A percentile compares a stretch with the other conserved stretches of the same genome.
These are phyloP conservation scores for Exophiala aquamarina DNA, from an alignment of 2,329 filamentous ascomycete genomes.

Conservation along the genomic window DNA sequence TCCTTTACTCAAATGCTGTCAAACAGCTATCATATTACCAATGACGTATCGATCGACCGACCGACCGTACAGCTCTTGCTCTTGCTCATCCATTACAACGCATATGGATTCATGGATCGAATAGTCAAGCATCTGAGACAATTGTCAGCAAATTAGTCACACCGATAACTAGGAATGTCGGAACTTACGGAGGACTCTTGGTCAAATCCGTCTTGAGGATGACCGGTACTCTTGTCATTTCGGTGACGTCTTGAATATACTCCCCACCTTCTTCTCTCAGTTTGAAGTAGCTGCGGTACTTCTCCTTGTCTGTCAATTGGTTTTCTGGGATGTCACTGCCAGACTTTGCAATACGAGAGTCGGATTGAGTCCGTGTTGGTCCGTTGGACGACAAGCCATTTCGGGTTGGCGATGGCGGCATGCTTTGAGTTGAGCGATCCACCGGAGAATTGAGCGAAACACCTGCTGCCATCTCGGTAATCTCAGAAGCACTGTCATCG, in stretches of 20 bases:
- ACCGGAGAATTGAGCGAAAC: slow-evolving; percentile 71
- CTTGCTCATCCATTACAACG: slow-evolving; percentile 37
- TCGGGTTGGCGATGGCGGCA: slow-evolving; percentile 84
- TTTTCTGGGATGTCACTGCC: slow-evolving; percentile 70
- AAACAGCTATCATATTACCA: not conserved
- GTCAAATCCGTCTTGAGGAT: slow-evolving; percentile 96
- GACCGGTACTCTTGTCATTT: slow-evolving; percentile 97
- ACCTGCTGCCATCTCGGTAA: slow-evolving; percentile 87
- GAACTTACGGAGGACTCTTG: slow-evolving; percentile 98
- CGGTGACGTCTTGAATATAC: slow-evolving; percentile 96
- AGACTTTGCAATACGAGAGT: slow-evolving; percentile 79
- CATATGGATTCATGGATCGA: slow-evolving; percentile 52
- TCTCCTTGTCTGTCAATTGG: slow-evolving; percentile 89
- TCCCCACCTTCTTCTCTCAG: slow-evolving; percentile 90
- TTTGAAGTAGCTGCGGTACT: slow-evolving; percentile 86
- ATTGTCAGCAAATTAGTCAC: slow-evolving; percentile 28
- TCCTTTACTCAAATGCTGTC: not conserved
- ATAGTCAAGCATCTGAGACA: slow-evolving; percentile 48
- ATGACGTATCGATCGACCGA: no score
- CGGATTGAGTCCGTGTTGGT: slow-evolving; percentile 86
- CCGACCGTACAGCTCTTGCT: no score
- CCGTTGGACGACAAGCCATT: slow-evolving; percentile 66
- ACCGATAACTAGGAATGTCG: slow-evolving; percentile 1
- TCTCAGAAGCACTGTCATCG: slow-evolving; percentile 81
- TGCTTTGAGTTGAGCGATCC: slow-evolving; percentile 91